Evolutionary conservation across 1,284 basidiomycete species (phyloP), one percentile per base, ranked within the genome.

Genomic region (Polyporus tsugae): DNA sequence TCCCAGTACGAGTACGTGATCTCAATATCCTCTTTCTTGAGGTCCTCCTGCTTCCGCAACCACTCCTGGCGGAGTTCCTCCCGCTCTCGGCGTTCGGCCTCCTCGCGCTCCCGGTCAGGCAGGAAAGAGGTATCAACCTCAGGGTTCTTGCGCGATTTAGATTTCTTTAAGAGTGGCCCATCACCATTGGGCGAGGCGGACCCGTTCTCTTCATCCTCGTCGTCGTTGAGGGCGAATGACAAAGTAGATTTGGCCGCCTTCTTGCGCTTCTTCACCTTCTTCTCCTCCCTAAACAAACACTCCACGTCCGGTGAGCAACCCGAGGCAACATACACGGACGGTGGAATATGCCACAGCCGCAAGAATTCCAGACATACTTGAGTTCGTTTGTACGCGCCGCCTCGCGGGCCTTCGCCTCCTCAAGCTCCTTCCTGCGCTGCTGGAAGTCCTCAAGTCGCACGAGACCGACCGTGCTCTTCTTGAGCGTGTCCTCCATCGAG

Each of bases 1-100:
- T 99, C 97, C 98, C 98, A 99, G 81, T 93, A 99, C 0, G 96
- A 98, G 78, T 99, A 99, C 0, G 92, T 91, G 73, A 98, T 88
- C 78, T 97, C 95, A 66, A 98, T 93, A 35, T 95, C 92, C 75
- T 97, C 96, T 53, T 87, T 83, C 82, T 98, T 98, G 75, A 94
- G 88, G 49, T 91, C 86, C 72, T 97, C 96, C 77, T 99, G 97
- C 78, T 91, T 92, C 68, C 84, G 84, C 41, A 99, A 83, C 96
- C 97, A 99, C 78, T 98, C 91, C 72, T 96, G 88, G 4, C 97
- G 87, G 44, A 99, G 85, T 66, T 93, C 88, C 79, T 99, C 97
- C 39, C 98, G 86, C 78, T 96, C 91, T 60, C 88, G 87, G 7
- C 96, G 89, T 78, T 99, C 97, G 4, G 89, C 87, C 76, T 97